Evolutionary conservation across 768 basidiomycete species (phyloP), one percentile per base, ranked within the genome.

Genomic region (Tricholomella constricta): DNA sequence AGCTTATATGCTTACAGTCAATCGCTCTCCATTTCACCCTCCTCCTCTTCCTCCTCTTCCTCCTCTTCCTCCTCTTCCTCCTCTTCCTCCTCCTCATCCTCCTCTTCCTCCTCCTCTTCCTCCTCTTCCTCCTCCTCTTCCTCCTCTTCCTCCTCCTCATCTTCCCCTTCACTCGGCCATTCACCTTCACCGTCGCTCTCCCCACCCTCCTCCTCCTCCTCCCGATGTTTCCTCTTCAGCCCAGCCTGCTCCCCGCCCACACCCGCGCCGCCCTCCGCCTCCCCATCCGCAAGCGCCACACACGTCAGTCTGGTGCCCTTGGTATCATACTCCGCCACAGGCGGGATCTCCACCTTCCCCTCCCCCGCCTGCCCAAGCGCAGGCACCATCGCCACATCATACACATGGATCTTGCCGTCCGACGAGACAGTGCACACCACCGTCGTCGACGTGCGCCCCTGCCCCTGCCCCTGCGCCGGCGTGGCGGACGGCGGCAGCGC

Each of bases 371-470:
- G 36, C 32, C n/a, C n/a, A n/a, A 46, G 22, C 2, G 60, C 56
- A 20, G 84, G 78, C 3, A 89, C 61, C 6, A 68, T 62, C 1
- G 79, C 77, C 51, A 93, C 71, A 66, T 94, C 87, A 67, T 86
- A 94, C 17, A 94, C 63, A 57, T 84, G 81, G 51, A 94, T 81
- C 53, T 84, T 83, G 6, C 97, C 97, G 54, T 98, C 97, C 0
- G 96, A 97, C 0, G 94, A 98, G 14, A 83, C 85, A 2, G 93
- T 89, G 57, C 84, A 81, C 3, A 84, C 79, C 20, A 90, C 72
- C 0, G 83, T 89, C 9, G 86, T 89, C 7, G 77, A 75, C 38
- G 57, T 59, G 27, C 67, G 64, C 15, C 46, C 31, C 9, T 32
- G 4, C 15, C 46, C 31, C 9, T 32, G 4, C 9, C 10, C 2